These are phyloP conservation scores for Xerocomus potaroensis DNA, from an alignment of 768 basidiomycete genomes.

Conservation along the genomic window DNA sequence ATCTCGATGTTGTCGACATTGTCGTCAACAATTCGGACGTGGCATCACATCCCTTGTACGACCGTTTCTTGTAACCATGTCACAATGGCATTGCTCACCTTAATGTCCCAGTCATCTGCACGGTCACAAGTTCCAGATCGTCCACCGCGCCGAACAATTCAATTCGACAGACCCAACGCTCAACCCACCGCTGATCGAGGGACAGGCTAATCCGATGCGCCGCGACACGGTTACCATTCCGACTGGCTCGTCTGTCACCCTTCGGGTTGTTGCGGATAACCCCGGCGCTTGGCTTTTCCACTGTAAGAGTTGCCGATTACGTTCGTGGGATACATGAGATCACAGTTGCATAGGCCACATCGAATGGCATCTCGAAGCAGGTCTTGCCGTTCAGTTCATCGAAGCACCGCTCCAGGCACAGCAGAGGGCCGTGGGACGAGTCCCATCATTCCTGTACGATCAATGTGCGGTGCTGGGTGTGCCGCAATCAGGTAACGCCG, in stretches of 20 bases:
- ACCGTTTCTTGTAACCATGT: conserved; percentile 2
- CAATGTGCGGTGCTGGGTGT: conserved; percentile 66
- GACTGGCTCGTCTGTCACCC: conserved; percentile 57
- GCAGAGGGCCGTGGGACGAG: conserved; percentile 35
- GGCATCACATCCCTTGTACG: conserved; percentile 83
- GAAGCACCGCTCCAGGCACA: conserved; percentile 76
- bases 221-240: conserved; percentile 85
- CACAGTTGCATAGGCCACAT: conserved; percentile 54
- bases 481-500: conserved; percentile 78
- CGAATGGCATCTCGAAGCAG: conserved; percentile 82
- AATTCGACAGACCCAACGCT: conserved; percentile 67
- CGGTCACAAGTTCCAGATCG: conserved; percentile 1
- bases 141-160: conserved; percentile 43
- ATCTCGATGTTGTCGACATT: conserved; percentile 73
- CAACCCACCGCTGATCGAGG: conserved; percentile 78
- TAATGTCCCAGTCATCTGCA: neutral
- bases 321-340: neutral
- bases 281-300: conserved; percentile 89
- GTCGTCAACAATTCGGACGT: conserved; percentile 68
- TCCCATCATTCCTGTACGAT: conserved; percentile 61
- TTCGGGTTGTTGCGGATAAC: conserved; percentile 85
- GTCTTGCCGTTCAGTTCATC: conserved; percentile 82
- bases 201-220: conserved; percentile 84
- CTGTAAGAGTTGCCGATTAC: conserved; percentile 42
- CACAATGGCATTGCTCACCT: conserved; percentile 15